phyloP scores from a whole-genome alignment of 768 basidiomycete species.

The Megacollybia marginata region DNA sequence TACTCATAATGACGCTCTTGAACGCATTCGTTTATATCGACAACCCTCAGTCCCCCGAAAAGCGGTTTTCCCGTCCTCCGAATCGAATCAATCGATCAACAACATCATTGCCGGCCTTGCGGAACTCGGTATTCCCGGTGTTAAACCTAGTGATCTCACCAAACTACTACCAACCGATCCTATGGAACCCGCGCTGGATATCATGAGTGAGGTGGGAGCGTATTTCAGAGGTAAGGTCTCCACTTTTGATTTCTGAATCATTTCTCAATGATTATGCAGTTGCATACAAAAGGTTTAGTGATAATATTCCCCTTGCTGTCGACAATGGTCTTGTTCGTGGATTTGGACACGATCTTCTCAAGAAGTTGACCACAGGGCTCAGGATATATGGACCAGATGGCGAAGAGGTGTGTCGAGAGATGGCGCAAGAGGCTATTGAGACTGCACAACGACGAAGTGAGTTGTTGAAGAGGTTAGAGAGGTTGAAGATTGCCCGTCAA shows the following conservation, averaged over 20 bases:
- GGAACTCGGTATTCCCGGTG: conserved; percentile 29
- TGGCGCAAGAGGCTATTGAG: conserved; percentile 42
- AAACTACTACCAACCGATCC: conserved; percentile 44
- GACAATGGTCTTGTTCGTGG: conserved; percentile 52
- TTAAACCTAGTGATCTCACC: conserved; percentile 34
- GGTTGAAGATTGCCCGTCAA: conserved; percentile 36
- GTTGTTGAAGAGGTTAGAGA: conserved; percentile 40
- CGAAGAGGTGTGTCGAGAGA: conserved; percentile 36
- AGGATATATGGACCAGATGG: conserved; percentile 44
- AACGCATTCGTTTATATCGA: background rate
- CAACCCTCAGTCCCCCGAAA: too few relatives aligned
- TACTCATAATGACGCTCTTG: background rate
- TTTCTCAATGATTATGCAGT: conserved; percentile 25
- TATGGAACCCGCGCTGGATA: conserved; percentile 47
- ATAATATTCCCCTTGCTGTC: conserved; percentile 49
- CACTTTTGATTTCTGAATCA: conserved; percentile 1
- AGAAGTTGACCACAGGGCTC: conserved; percentile 38
- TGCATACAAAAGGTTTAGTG: conserved; percentile 51
- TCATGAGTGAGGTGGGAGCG: conserved; percentile 68
- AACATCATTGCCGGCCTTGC: conserved; percentile 28
- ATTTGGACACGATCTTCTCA: conserved; percentile 36
- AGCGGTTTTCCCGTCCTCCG: too few relatives aligned
- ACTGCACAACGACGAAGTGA: conserved; percentile 40
- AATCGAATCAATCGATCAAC: conserved; percentile 11
- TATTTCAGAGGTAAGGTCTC: conserved; percentile 62